Conservation (phyloP, 2,329 filamentous ascomycete species). For the Stylonectria norvegica region DNA sequence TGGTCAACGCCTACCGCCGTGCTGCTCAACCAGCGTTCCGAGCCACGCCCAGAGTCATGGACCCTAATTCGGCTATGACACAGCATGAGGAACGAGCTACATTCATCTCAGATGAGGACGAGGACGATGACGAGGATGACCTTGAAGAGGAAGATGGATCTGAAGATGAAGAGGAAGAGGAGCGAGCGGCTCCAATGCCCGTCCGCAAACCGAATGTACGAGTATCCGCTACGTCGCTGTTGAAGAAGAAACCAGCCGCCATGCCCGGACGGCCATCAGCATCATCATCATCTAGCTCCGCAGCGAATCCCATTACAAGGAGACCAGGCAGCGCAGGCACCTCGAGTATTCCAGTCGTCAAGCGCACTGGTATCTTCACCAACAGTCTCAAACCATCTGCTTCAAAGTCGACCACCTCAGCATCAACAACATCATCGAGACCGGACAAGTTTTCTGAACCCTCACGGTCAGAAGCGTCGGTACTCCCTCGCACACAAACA, state of each 20-base stretch:
- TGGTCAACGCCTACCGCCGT: conserved; percentile 52
- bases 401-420: conserved; percentile 11
- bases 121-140: conserved; percentile 23
- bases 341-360: conserved; percentile 2
- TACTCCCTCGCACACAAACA: conserved; percentile 15
- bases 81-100: conserved; percentile 36
- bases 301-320: no score
- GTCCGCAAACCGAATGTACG: not conserved
- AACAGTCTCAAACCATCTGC: conserved; percentile 23
- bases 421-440: conserved; percentile 6
- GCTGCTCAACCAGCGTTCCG: conserved; percentile 37
- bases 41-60: conserved; percentile 20
- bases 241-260: conserved; percentile 21
- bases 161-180: conserved; percentile 15
- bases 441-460: conserved; percentile 7
- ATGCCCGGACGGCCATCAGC: no score
- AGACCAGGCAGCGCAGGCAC: conserved; percentile 3
- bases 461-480: no score
- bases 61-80: conserved; percentile 21
- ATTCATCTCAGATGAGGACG: conserved; percentile 41
- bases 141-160: conserved; percentile 29
- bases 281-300: conserved; percentile 3
- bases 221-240: conserved; percentile 16
- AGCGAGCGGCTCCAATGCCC: conserved; percentile 1
- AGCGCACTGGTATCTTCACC: conserved; percentile 25